phyloP scores from a whole-genome alignment of 352 stramenopile species.

The Phytopythium montanum region DNA sequence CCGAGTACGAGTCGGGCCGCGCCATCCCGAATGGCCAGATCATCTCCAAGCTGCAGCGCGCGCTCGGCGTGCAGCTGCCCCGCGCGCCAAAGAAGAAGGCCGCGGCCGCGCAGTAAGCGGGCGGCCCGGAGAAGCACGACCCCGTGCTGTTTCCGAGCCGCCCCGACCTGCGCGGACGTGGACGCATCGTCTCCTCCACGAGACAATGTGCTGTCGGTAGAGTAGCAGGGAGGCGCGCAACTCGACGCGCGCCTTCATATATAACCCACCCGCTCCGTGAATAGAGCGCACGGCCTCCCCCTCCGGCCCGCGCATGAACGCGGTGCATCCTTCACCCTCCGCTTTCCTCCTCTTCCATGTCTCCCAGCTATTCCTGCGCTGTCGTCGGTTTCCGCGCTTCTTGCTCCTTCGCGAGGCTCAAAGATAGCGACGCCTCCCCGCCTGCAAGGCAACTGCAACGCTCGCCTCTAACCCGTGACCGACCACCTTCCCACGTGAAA shows the following conservation, averaged over 20 bases:
- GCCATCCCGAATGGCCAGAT: constrained; percentile 97
- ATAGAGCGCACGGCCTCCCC: not conserved
- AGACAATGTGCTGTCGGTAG: constrained; percentile 5
- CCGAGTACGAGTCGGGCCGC: constrained; percentile 97
- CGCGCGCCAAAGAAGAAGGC: constrained; percentile 75
- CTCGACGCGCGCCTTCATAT: constrained; percentile 4
- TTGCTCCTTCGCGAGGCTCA: too few species aligned
- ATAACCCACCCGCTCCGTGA: constrained; percentile 2
- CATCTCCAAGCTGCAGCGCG: constrained; percentile 96
- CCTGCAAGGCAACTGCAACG: too few species aligned
- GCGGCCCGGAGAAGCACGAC: not conserved
- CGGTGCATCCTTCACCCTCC: not conserved
- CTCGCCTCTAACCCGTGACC: too few species aligned
- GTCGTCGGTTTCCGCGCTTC: not conserved
- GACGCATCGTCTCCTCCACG: constrained; percentile 2
- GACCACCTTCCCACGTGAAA: too few species aligned
- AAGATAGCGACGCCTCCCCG: too few species aligned
- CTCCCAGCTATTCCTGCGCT: not conserved
- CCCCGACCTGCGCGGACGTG: constrained; percentile 2
- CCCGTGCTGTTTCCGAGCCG: not conserved
- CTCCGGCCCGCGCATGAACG: not conserved
- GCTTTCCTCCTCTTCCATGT: not conserved
- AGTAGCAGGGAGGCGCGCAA: constrained; percentile 1
- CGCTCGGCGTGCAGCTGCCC: constrained; percentile 88
- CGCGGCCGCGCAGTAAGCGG: constrained; percentile 22